phyloP scores from a whole-genome alignment of 257 asterid species.

The Ilex aquifolium region DNA sequence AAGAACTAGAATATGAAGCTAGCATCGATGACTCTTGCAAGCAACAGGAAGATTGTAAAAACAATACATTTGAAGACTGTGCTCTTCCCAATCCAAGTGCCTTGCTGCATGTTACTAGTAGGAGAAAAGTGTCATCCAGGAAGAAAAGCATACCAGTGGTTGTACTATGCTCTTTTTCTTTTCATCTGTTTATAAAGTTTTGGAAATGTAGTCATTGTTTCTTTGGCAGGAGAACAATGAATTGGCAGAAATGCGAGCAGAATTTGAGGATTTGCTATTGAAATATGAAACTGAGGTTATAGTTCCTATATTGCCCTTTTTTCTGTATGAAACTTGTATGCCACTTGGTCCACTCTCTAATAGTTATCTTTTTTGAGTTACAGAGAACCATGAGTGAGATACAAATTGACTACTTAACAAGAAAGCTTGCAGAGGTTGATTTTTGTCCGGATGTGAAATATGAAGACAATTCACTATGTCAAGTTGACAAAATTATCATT shows the following conservation, averaged over 20 bases:
- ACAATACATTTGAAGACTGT: conserved; percentile 34
- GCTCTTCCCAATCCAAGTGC: conserved; percentile 60
- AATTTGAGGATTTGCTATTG: conserved; percentile 60
- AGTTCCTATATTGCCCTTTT: conserved; percentile 26
- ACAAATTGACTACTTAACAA: conserved; percentile 54
- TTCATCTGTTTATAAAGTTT: not conserved
- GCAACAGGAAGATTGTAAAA: conserved; percentile 32
- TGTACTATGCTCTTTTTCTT: conserved; percentile 10
- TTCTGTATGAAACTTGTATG: conserved; percentile 9
- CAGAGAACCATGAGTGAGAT: conserved; percentile 61
- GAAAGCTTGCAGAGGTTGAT: conserved; percentile 60
- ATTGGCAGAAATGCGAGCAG: conserved; percentile 43
- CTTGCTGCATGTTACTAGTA: conserved; percentile 76
- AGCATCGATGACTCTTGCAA: conserved; percentile 22
- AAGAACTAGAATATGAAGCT: conserved; percentile 54
- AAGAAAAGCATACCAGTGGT: conserved; percentile 68
- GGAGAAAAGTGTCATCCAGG: conserved; percentile 61
- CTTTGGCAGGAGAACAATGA: conserved; percentile 53
- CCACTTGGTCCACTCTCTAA: conserved; percentile 9
- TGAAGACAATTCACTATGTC: conserved; percentile 24
- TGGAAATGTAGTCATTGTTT: conserved; percentile 11
- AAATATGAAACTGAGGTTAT: conserved; percentile 70
- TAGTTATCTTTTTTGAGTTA: conserved; percentile 14
- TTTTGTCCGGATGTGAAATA: conserved; percentile 27
- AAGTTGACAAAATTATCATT: conserved; percentile 17